These are phyloP conservation scores for Neofusicoccum laricinum DNA, from an alignment of 2,329 filamentous ascomycete genomes.

Conservation along the genomic window DNA sequence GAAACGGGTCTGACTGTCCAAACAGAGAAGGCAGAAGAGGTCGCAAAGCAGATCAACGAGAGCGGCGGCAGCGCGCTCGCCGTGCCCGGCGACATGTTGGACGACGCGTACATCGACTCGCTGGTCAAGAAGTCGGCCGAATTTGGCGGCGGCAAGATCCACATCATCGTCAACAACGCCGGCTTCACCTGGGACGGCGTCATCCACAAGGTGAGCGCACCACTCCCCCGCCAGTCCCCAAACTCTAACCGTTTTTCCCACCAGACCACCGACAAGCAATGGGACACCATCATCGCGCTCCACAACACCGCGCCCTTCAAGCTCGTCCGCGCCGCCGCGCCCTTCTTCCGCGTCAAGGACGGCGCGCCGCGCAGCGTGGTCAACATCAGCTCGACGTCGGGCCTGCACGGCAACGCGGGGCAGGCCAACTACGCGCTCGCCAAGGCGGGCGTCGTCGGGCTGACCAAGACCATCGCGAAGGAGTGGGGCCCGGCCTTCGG, in stretches of 20 bases:
- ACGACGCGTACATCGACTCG: conserved; percentile 65
- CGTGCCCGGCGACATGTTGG: conserved; percentile 73
- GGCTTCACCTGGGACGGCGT: conserved; percentile 93
- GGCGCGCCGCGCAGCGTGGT: conserved; percentile 74
- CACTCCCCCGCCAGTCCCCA: neutral
- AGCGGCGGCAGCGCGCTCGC: conserved; percentile 67
- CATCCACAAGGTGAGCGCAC: conserved; percentile 65
- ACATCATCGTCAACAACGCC: conserved; percentile 89
- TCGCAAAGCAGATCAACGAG: conserved; percentile 68
- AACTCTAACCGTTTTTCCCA: neutral
- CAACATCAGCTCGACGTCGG: conserved; percentile 80
- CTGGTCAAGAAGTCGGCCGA: conserved; percentile 74
- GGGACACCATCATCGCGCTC: conserved; percentile 80
- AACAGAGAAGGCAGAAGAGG: conserved; percentile 64
- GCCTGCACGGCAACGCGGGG: conserved; percentile 84
- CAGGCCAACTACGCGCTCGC: conserved; percentile 85
- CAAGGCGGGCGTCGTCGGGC: conserved; percentile 77
- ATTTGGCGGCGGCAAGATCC: conserved; percentile 83
- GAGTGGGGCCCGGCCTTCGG: conserved; percentile 84
- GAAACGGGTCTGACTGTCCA: neutral
- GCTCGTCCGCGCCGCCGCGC: conserved; percentile 72
- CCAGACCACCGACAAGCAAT: conserved; percentile 81
- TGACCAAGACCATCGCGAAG: conserved; percentile 88
- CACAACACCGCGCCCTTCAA: conserved; percentile 86
- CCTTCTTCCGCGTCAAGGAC: conserved; percentile 85